Evolutionary conservation across 2,329 filamentous ascomycete species (phyloP), one percentile per base, ranked within the genome.

Genomic region (Colletotrichum higginsianum): DNA sequence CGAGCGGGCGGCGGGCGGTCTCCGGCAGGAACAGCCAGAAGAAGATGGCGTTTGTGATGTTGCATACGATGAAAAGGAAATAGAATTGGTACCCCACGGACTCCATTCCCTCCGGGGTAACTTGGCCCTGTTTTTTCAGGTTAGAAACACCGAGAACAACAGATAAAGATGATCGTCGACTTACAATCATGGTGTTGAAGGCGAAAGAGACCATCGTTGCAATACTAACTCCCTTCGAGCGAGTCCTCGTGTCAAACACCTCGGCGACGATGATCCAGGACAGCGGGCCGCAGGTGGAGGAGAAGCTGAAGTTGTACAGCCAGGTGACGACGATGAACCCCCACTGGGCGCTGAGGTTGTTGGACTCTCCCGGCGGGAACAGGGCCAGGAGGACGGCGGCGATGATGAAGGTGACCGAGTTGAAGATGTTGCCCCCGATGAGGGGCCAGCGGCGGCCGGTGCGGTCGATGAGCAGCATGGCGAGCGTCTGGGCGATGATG

Each of bases 221-320:
- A 73, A 94, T 89, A 1, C 90, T 91, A 2, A 95, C 92, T 75
- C 92, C 92, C 83, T 94, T 94, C 58, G 89, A 86, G 47, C 93
- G 87, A 0, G 92, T 95, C 71, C 90, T 88, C 1, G 92, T 95
- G 80, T 95, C 93, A 81, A 95, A 95, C 38, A 94, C 92, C 78
- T 94, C 92, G 57, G 92, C 90, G 0, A 88, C 88, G 73, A 91
- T 89, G 75, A 88, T 88, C 87, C 81, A 87, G 0, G 78, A 81
- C 3, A 94, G 81, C 0, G 92, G 92, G 89, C 92, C 91, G 91
- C 93, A 15, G 86, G 86, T 1, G 2, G 68, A 53, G 2, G 87
- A 91, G 85, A 94, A 95, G 49, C 87, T 91, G 83, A 94, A 92
- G 82, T 95, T 95, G 85, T 94, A 95, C 1, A 93, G 79, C 93